Evolutionary conservation across 1,284 basidiomycete genomes (phyloP), one percentile per base, ranked within the genome.

Genomic region (Sanguinoderma infundibulare): DNA sequence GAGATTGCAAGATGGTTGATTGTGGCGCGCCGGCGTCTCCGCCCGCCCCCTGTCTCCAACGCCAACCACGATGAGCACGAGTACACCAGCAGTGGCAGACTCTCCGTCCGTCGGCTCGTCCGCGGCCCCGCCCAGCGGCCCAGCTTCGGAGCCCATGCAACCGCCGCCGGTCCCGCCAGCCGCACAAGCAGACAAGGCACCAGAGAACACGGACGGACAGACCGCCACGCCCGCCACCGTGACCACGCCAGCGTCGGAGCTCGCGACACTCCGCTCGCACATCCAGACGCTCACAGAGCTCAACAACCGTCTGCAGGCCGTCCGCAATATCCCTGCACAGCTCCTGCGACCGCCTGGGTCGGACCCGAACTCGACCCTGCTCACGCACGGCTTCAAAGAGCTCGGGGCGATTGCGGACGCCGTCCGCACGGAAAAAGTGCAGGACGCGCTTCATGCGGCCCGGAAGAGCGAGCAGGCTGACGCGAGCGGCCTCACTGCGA

Each of bases 361-460:
- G 8, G 63, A 53, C 20, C 30, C 65, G 30, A 63, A 61, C 39
- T 50, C 56, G 15, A 53, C 62, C n/a, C 61, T 64, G n/a, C 58
- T 72, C 20, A 61, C 63, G 6, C 63, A 71, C 14, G 69, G 70
- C 28, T 70, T 73, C 50, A 82, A 78, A 57, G 79, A 80, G 6
- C 55, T 61, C 40, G 30, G 17, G n/a, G 55, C 60, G 5, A 76
- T 87, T 59, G 69, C 73, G 15, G 82, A 83, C 4, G 68, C 72
- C 15, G 66, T 87, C 9, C 73, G 77, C 35, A 81, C 82, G 5
- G 80, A 82, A 49, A 72, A 75, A 2, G 77, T 85, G 3, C 87
- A 89, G 70, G 75, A 81, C 1, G 86, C 86, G 0, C 72, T 90
- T 54, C 73, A 73, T 42, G 73, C 76, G 7, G 86, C 86, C 24